Conservation (phyloP, 108 stramenopile genomes). For the Cyclotella cryptica region DNA sequence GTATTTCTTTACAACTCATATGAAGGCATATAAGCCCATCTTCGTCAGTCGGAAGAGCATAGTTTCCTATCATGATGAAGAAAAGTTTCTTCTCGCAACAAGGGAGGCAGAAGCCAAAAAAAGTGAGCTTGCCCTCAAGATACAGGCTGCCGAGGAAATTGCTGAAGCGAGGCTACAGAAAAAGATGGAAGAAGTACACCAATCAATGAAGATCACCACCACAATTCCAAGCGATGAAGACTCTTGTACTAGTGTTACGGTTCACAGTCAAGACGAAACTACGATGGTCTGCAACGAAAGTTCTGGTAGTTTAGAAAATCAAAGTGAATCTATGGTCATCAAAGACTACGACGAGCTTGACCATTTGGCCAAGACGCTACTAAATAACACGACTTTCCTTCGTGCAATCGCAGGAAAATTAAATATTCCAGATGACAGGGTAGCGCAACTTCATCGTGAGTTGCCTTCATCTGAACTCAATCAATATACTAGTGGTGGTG, state of each 20-base stretch:
- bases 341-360: constrained; percentile 30
- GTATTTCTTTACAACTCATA: constrained; percentile 45
- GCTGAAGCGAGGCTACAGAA: constrained; percentile 34
- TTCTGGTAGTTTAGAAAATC: not conserved
- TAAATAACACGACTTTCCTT: constrained; percentile 45
- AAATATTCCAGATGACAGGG: constrained; percentile 40
- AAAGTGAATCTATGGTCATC: not conserved
- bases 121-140: constrained; percentile 24
- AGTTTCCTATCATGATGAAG: constrained; percentile 39
- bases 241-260: not conserved
- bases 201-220: not conserved
- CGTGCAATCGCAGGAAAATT: constrained; percentile 48
- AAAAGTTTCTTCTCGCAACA: constrained; percentile 29
- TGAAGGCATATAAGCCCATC: constrained; percentile 42
- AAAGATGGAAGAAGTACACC: constrained; percentile 31
- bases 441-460: constrained; percentile 31
- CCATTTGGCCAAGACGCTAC: constrained; percentile 37
- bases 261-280: not conserved
- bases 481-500: not conserved
- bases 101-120: constrained; percentile 42
- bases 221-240: not conserved
- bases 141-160: constrained; percentile 50
- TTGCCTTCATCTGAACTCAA: constrained; percentile 1
- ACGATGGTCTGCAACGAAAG: not conserved
- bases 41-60: constrained; percentile 47